Conservation (phyloP, 495 filamentous ascomycete genomes). For the Podospora anserina region DNA sequence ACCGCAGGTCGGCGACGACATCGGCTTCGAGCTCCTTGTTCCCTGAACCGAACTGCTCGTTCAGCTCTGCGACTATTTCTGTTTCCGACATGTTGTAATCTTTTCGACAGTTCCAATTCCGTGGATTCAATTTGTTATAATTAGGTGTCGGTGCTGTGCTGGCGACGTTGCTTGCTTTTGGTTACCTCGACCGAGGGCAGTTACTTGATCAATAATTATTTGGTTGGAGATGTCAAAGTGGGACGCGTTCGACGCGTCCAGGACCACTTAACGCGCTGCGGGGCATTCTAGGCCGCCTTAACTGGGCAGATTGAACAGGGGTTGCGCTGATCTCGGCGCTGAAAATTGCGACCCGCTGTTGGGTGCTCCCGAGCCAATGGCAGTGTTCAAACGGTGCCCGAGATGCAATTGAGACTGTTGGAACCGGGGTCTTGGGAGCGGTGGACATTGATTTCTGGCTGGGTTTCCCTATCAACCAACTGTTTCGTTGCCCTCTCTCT, state of each 20-base stretch:
- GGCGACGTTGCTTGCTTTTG: background rate
- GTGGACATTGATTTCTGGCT: background rate
- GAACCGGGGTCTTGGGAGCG: background rate
- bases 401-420: background rate
- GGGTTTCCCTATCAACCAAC: background rate
- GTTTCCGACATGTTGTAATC: conserved; percentile 47
- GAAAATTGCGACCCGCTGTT: background rate
- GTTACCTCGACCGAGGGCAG: background rate
- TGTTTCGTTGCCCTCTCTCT: background rate
- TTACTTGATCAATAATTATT: conserved; percentile 4
- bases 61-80: conserved; percentile 54
- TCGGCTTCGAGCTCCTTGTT: conserved; percentile 58
- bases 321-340: background rate
- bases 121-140: conserved; percentile 20
- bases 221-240: conserved; percentile 6
- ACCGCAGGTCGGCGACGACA: conserved; percentile 72
- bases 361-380: background rate
- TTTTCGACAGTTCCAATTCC: conserved; percentile 5
- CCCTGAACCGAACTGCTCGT: conserved; percentile 62
- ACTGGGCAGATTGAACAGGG: background rate
- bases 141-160: background rate
- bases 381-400: background rate
- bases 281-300: conserved; percentile 12
- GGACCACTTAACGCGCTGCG: conserved; percentile 29
- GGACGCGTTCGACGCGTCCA: conserved; percentile 11